Evolutionary conservation across 2,329 filamentous ascomycete genomes (phyloP), one percentile per base, ranked within the genome.

Genomic region (Alternaria gaisen): DNA sequence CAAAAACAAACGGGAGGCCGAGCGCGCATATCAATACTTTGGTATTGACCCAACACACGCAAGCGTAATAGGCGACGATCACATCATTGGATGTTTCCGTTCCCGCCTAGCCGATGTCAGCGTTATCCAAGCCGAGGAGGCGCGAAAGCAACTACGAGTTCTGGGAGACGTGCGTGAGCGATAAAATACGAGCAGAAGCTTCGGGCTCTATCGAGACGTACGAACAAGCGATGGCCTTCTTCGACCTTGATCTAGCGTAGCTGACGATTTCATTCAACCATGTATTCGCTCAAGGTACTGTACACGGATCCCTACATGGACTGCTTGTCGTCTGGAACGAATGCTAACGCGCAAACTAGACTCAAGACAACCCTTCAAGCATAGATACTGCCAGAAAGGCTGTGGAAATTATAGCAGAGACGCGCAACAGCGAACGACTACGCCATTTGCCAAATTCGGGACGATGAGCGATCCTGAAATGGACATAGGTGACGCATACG

Each of bases 141-240:
- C 86, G 32, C 84, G 86, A 56, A 80, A 83, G 54, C 82, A 84
- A 56, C 77, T 92, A 42, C 82, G 83, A 61, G 84, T 86, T 48
- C 88, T 92, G 66, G 90, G 87, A 2, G 80, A 84, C 32, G 81
- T 84, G 38, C 83, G 87, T 51, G 77, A 80, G 88, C 72, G 80
- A 85, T 43, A 80, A 79, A 42, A 86, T 92, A 53, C 81, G 84
- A 64, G 82, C 83, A 48, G 84, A 86, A 44, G 87, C 89, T 5
- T 83, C 86, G 67, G 84, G 86, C 69, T 83, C 81, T 14, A 81
- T 90, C 28, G 84, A 88, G 62, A 88, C 84, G n/a, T 85, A 86
- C 56, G 83, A 87, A 46, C 87, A 91, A 71, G 90, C 90, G 1
- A 80, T 90, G 32, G 79, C 84, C 12, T 91, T 85, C 79, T 80